Evolutionary conservation across 2,329 filamentous ascomycete species (phyloP), one percentile per base, ranked within the genome.

Genomic region (Stagonosporopsis cucurbitacearum): DNA sequence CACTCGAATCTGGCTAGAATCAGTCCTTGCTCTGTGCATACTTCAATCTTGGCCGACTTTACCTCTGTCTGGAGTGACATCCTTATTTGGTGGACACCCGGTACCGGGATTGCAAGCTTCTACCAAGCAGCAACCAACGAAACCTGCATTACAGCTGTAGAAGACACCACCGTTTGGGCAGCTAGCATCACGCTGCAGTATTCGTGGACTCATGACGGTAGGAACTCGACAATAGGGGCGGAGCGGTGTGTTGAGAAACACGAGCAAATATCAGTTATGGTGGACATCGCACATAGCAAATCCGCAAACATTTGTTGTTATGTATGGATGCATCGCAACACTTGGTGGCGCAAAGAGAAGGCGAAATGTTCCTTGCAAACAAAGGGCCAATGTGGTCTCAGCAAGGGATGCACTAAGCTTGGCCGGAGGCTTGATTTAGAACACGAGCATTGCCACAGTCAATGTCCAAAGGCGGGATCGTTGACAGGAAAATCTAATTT

Each of bases 81-180:
- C 63, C 44, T 66, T 63, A 8, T 57, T 58, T 11, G 43, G 41
- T 33, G 65, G 66, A 58, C 70, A 73, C 6, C 59, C 59, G 26
- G 53, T 35, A 25, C 45, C 44, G 20, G 56, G 54, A 42, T 33
- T 57, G 49, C 67, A 72, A 47, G 69, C 58, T 26, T 70, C 64
- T 11, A 59, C 59, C 13, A 62, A n/a, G 42, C 68, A 73, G 42
- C 69, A 72, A 26, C 69, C 70, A 26, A 32, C 30, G 35, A 63
- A 72, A 1, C 53, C 58, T 25, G 35, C 40, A 32, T 50, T 44
- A 37, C 70, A 72, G 11, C 36, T 55, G 39, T 71, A 70, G 23
- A 63, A 68, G 7, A 40, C 35, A 19, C 64, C 65, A 12, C 67
- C 64, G 13, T 43, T 44, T 1, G 60, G 62, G 12, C 66, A 69